Evolutionary conservation across 108 stramenopile genomes (phyloP), one percentile per base, ranked within the genome.

Genomic region (Skeletonema marinoi): DNA sequence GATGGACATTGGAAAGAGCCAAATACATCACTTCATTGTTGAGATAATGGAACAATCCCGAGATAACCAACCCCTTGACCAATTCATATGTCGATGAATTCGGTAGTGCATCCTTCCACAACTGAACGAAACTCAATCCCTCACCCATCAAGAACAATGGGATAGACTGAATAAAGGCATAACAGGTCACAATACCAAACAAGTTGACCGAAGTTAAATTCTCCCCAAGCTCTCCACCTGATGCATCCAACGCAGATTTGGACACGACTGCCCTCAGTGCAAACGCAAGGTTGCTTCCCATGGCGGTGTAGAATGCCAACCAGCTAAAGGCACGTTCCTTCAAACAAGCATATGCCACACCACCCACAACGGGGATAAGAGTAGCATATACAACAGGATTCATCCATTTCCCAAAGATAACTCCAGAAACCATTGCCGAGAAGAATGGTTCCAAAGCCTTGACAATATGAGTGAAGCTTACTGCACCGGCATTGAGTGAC

Each of bases 21-120:
- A 96, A 73, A 74, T 96, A 98, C 96, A 96, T 96, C 8, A 98
- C 98, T 86, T 98, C 98, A 85, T 98, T 98, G 83, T 97, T 96
- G 51, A 97, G 80, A 73, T 97, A 98, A 74, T 97, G 96, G 70
- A 95, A 94, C 12, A 97, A 72, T 16, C 96, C 98, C 1, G 93
- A 94, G 9, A 96, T 32, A 48, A 92, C 31, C 25, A 98, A 32
- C 10, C 85, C 80, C n/a, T 63, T 68, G 12, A 81, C 78, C 66
- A 96, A 59, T 30, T 87, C 77, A 31, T 68, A 54, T 3, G 74
- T 42, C 17, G 80, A 65, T 30, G 38, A 56, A 35, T 65, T 67
- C 13, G 56, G 61, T 16, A 80, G 66, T 25, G 84, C 87, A 33
- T 66, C 66, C 21, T 79, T 77, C 89, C 89, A 91, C 35, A 89